Evolutionary conservation across 2,329 filamentous ascomycete genomes (phyloP).

Genomic region (Aspergillus clavatus): DNA sequence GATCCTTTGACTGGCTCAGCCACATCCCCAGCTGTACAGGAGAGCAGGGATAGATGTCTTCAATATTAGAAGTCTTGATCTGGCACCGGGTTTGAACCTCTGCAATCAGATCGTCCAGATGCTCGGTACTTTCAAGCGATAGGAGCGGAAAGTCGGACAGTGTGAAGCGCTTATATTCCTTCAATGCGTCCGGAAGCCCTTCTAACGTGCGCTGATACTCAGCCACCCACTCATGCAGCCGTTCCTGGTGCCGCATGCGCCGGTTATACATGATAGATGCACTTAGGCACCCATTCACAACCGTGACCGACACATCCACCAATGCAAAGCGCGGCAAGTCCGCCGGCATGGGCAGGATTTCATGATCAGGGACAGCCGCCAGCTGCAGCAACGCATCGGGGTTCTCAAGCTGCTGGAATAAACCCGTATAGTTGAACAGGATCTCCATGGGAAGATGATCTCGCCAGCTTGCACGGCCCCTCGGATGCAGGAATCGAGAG

Average conservation of each 20-base stretch:
- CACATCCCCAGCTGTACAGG: conserved; percentile 14
- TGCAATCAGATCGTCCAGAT: conserved; percentile 3
- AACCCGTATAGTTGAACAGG: conserved; percentile 54
- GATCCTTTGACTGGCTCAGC: conserved; percentile 10
- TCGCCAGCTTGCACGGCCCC: conserved; percentile 12
- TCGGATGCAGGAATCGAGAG: conserved; percentile 21
- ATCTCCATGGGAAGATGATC: conserved; percentile 52
- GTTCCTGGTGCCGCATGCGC: not conserved
- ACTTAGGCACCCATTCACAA: conserved; percentile 2
- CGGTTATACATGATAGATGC: not conserved
- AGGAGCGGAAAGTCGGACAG: conserved; percentile 9
- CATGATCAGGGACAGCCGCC: not conserved
- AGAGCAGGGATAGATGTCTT: conserved; percentile 15
- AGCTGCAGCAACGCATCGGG: conserved; percentile 45
- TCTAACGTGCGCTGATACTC: conserved; percentile 2
- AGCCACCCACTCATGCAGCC: not conserved
- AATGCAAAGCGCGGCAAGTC: conserved; percentile 26
- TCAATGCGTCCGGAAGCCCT: not conserved
- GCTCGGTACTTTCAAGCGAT: not conserved
- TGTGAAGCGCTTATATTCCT: conserved; percentile 5
- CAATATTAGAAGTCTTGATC: conserved; percentile 3
- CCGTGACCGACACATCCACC: conserved; percentile 1
- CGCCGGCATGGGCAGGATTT: conserved; percentile 1
- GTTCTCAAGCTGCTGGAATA: conserved; percentile 46
- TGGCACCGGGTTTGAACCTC: conserved; percentile 3